These are phyloP conservation scores for Fusarium staphyleae DNA, from an alignment of 2,329 filamentous ascomycete species.

Conservation along the genomic window DNA sequence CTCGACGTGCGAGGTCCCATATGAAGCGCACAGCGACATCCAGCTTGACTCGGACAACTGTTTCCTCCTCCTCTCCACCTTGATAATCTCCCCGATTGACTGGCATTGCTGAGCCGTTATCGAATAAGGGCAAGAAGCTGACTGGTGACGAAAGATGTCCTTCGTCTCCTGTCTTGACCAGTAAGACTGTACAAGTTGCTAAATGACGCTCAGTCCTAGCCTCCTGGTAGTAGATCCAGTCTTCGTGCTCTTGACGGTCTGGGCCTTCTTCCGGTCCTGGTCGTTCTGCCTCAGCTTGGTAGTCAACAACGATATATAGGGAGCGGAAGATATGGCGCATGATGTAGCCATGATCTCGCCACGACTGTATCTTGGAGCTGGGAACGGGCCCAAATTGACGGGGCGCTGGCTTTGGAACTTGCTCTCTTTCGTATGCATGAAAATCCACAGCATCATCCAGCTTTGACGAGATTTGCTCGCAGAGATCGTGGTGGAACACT, in stretches of 20 bases:
- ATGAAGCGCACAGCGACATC: conserved; percentile 4
- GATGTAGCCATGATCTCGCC: neutral
- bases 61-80: neutral
- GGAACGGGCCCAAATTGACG: neutral
- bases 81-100: conserved; percentile 4
- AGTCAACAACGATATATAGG: conserved; percentile 11
- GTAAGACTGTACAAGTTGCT: neutral
- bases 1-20: neutral
- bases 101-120: neutral
- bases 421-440: neutral
- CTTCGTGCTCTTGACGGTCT: neutral
- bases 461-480: neutral
- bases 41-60: neutral
- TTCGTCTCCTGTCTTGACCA: conserved; percentile 10
- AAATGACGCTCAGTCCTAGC: neutral
- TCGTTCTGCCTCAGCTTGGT: neutral
- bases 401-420: neutral
- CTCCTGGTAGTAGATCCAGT: neutral
- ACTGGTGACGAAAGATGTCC: conserved; percentile 1
- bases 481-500: neutral
- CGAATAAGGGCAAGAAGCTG: conserved; percentile 7
- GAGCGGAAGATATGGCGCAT: conserved; percentile 5
- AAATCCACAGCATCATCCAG: conserved; percentile 5
- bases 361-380: conserved; percentile 1
- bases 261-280: neutral